Percentiles rank a stretch among this genome's conserved stretches.
Conservation (phyloP, 805 yeast genomes). For the Isabelozyma rhagii region DNA sequence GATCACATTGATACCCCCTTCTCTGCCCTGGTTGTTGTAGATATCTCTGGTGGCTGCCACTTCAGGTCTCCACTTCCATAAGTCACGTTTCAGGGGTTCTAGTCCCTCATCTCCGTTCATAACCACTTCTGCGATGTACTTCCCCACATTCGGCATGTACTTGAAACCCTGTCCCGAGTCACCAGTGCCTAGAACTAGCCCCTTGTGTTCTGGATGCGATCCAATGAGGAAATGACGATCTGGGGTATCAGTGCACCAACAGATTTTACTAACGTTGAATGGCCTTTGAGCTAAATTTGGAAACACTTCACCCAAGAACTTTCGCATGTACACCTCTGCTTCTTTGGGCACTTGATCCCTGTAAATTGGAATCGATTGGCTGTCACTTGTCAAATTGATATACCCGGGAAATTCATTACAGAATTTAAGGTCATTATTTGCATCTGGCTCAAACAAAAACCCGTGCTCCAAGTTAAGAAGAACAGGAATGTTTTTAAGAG, state of each 20-base stretch:
- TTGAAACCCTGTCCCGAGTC: constrained; percentile 34
- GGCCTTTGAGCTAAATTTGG: constrained; percentile 26
- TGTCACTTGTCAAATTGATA: constrained; percentile 13
- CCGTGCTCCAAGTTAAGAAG: constrained; percentile 36
- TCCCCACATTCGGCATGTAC: constrained; percentile 32
- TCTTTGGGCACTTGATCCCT: constrained; percentile 25
- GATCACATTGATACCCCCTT: constrained; percentile 4
- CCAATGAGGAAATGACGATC: constrained; percentile 28
- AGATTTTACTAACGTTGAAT: constrained; percentile 24
- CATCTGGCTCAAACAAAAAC: constrained; percentile 41
- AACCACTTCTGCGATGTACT: constrained; percentile 46
- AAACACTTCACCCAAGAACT: constrained; percentile 25
- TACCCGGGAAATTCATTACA: constrained; percentile 42
- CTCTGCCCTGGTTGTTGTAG: constrained; percentile 2
- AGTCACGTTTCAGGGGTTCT: constrained; percentile 14
- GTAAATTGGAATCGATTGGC: constrained; percentile 25
- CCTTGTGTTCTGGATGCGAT: constrained; percentile 23
- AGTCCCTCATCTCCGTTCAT: constrained; percentile 29
- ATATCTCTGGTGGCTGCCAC: constrained; percentile 1
- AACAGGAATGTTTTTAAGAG: constrained; percentile 31
- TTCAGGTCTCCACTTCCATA: constrained; percentile 7
- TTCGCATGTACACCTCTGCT: constrained; percentile 28
- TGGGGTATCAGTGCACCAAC: constrained; percentile 37
- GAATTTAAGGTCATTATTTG: constrained; percentile 29
- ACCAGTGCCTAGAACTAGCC: constrained; percentile 29